Percentiles rank a stretch among this genome's conserved stretches.
Evolutionary conservation across 345 rosid species (phyloP).

Genomic region (Punica granatum): DNA sequence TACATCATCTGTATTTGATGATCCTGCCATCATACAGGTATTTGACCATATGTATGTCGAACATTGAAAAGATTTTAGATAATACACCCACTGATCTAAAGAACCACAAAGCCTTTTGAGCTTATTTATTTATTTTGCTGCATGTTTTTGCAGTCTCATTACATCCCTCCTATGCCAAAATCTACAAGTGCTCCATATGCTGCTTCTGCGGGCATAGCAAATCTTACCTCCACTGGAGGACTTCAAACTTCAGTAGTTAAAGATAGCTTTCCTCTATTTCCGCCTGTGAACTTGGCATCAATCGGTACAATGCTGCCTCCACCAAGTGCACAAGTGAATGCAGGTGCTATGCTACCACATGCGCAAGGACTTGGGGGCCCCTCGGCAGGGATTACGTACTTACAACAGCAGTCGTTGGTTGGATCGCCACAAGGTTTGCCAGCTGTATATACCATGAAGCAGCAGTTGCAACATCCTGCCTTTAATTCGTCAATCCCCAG

Average conservation of each 20-base stretch:
- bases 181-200: background rate
- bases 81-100: background rate
- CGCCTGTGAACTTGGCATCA: background rate
- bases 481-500: background rate
- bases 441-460: conserved; percentile 1
- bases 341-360: background rate
- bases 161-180: background rate
- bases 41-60: background rate
- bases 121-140: background rate
- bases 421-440: background rate
- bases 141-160: conserved; percentile 5
- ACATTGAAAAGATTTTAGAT: background rate
- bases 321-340: background rate
- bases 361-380: background rate
- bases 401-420: background rate
- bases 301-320: background rate
- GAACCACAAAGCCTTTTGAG: background rate
- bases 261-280: background rate
- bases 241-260: background rate
- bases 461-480: background rate
- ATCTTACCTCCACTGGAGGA: background rate
- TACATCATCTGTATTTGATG: background rate
- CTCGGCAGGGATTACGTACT: background rate
- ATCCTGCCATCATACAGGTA: conserved; percentile 12
- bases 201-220: background rate